Percentiles rank a stretch among this genome's conserved stretches.
These are phyloP conservation scores for Helicostylum pulchrum DNA, from an alignment of 192 early-diverging fungal genomes.

Conservation along the genomic window DNA sequence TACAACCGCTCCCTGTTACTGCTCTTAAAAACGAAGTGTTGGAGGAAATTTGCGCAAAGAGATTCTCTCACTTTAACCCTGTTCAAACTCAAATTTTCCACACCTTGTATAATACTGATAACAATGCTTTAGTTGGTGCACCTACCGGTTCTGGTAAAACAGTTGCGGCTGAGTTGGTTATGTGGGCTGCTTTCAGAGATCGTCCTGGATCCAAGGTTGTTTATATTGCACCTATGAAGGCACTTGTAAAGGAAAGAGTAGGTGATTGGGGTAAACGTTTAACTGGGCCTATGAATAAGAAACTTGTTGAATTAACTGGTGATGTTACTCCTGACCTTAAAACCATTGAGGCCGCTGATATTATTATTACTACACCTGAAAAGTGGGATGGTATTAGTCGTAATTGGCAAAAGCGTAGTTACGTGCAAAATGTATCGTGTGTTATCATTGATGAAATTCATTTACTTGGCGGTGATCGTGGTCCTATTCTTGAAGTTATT, in stretches of 20 bases:
- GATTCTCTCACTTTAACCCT: constrained; percentile 97
- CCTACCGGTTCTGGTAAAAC: constrained; percentile 99
- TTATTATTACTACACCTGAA: constrained; percentile 97
- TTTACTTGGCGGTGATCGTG: constrained; percentile 92
- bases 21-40: constrained; percentile 78
- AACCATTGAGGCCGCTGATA: constrained; percentile 84
- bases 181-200: constrained; percentile 73
- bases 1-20: constrained; percentile 87
- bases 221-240: constrained; percentile 98
- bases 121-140: constrained; percentile 90
- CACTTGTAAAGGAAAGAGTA: constrained; percentile 93
- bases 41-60: constrained; percentile 78
- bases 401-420: constrained; percentile 85
- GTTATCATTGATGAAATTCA: constrained; percentile 99
- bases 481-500: constrained; percentile 96
- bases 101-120: constrained; percentile 80
- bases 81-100: constrained; percentile 99
- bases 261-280: constrained; percentile 87
- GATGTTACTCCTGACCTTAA: constrained; percentile 92
- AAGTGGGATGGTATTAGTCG: constrained; percentile 99
- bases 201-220: constrained; percentile 71
- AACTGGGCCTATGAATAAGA: constrained; percentile 72
- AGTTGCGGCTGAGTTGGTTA: constrained; percentile 91
- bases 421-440: constrained; percentile 82
- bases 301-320: constrained; percentile 92